These are phyloP conservation scores for Cnidoscolus chayamansa DNA, from an alignment of 441 rosid species.

Conservation along the genomic window DNA sequence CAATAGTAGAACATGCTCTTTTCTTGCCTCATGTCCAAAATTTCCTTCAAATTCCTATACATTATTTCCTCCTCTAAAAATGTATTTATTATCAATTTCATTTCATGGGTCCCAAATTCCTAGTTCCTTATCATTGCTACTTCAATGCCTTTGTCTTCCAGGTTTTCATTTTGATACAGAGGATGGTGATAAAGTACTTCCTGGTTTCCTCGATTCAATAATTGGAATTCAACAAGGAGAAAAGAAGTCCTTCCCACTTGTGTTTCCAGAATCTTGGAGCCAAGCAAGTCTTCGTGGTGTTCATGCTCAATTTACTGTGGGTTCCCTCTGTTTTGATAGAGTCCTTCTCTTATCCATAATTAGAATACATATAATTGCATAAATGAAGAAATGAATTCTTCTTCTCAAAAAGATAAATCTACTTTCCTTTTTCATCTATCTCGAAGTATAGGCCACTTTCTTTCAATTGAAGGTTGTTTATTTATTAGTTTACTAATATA, in stretches of 20 bases:
- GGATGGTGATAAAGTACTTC: conserved; percentile 70
- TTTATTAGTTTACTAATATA: too few species aligned
- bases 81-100: neutral
- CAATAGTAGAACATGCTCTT: neutral
- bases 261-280: conserved; percentile 84
- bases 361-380: neutral
- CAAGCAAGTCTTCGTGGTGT: conserved; percentile 83
- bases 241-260: conserved; percentile 70
- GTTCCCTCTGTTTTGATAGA: conserved; percentile 30
- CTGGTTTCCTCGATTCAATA: conserved; percentile 76
- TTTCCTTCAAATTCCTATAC: neutral
- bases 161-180: conserved; percentile 91
- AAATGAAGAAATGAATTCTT: neutral
- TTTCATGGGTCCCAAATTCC: neutral
- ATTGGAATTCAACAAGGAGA: conserved; percentile 66
- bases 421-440: too few species aligned
- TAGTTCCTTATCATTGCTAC: conserved; percentile 8
- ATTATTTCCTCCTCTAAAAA: neutral
- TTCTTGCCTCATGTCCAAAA: neutral
- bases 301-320: conserved; percentile 82
- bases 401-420: too few species aligned
- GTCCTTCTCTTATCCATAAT: neutral
- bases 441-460: too few species aligned
- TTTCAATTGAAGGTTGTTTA: too few species aligned
- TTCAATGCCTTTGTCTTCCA: conserved; percentile 29